Evolutionary conservation across 2,329 filamentous ascomycete species (phyloP), one percentile per base, ranked within the genome.

Genomic region (Fusarium equiseti): DNA sequence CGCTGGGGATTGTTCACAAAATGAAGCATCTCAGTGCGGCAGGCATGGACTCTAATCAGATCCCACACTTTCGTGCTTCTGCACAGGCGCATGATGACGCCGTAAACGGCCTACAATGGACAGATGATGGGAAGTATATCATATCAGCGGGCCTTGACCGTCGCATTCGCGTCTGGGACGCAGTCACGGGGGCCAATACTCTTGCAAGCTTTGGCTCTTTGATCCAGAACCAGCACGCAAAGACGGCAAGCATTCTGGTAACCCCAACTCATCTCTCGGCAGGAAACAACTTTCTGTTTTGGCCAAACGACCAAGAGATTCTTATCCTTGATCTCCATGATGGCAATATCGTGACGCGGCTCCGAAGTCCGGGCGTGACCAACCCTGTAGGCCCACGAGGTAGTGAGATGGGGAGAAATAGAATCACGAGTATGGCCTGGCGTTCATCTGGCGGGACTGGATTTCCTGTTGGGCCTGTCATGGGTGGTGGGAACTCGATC

Each of bases 101-200:
- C 2, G 94, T 97, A 3, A 98, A 97, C 67, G 93, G 92, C 2
- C 83, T 98, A 10, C 85, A 90, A 1, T 98, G 94, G 94, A 95
- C 92, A 1, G 90, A 93, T 64, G 90, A 94, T 76, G 94, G 94
- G 1, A 84, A 83, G 16, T 90, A 92, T 77, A 85, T 98, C 20
- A 85, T 98, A 15, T 94, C 92, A 1, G 88, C 92, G 3, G 95
- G 94, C 0, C 92, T 97, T 62, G 96, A 98, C 78, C 87, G 92
- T 51, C 89, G 91, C 11, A 91, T 98, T 68, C 88, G 95, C 7
- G 92, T 98, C 2, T 98, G 95, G 95, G 88, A 97, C 77, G 89
- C 92, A 3, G 85, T 85, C 1, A 93, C 89, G 0, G 94, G 94
- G 4, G 91, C 91, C 20, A 98, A 98, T 79, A 97, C 93, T 1